phyloP scores from a whole-genome alignment of 2,329 filamentous ascomycete genomes.

The Byssothecium circinans region DNA sequence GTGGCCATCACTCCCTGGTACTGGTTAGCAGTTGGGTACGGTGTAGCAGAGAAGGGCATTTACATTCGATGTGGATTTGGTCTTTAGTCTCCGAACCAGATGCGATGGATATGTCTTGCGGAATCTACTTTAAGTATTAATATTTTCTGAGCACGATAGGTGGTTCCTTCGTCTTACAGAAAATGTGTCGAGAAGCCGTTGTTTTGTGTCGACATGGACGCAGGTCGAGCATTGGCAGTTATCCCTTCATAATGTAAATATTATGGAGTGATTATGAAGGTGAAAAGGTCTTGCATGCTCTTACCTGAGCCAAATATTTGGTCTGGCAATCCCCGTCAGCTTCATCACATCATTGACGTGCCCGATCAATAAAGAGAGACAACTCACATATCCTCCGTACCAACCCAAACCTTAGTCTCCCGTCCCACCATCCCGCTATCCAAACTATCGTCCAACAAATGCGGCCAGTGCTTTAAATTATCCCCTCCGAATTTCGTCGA shows the following conservation, averaged over 20 bases:
- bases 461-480: neutral
- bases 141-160: neutral
- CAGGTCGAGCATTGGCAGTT: slow-evolving; percentile 71
- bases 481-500: neutral
- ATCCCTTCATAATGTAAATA: slow-evolving; percentile 54
- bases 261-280: neutral
- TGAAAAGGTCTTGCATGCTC: neutral
- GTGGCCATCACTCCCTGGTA: slow-evolving; percentile 62
- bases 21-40: neutral
- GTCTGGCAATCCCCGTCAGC: slow-evolving; percentile 37
- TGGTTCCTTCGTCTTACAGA: slow-evolving; percentile 47
- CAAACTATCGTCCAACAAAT: neutral
- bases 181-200: slow-evolving; percentile 70
- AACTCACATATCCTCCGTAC: slow-evolving; percentile 6
- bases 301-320: slow-evolving; percentile 42
- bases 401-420: slow-evolving; percentile 4
- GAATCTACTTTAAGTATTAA: slow-evolving; percentile 22
- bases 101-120: slow-evolving; percentile 29
- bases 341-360: too few species aligned
- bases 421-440: neutral
- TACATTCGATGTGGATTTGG: slow-evolving; percentile 29
- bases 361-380: too few species aligned
- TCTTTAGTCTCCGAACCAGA: slow-evolving; percentile 4
- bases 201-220: slow-evolving; percentile 69
- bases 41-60: slow-evolving; percentile 4